These are phyloP conservation scores for Tuber indicum DNA, from an alignment of 495 filamentous ascomycete species.

Conservation along the genomic window DNA sequence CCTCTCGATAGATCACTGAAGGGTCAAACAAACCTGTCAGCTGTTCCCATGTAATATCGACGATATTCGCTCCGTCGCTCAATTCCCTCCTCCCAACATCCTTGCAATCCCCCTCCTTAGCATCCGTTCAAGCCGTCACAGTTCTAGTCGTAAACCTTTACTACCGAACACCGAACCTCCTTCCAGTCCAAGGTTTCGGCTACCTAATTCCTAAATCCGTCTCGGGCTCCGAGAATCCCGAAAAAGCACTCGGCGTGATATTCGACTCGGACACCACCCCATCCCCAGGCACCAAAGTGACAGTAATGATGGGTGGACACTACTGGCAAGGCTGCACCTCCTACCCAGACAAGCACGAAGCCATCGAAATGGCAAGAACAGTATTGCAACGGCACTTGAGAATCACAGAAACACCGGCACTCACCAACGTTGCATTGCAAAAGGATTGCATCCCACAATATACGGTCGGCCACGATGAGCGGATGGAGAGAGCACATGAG, in stretches of 20 bases:
- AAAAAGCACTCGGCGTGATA: constrained; percentile 78
- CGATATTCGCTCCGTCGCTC: constrained; percentile 51
- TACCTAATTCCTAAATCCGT: constrained; percentile 77
- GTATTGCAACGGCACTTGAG: constrained; percentile 67
- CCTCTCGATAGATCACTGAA: constrained; percentile 12
- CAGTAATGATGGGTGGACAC: constrained; percentile 92
- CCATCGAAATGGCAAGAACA: constrained; percentile 58
- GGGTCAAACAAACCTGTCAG: constrained; percentile 14
- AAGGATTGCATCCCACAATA: constrained; percentile 86
- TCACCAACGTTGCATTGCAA: constrained; percentile 58
- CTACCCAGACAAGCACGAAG: constrained; percentile 54
- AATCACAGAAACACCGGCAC: constrained; percentile 54
- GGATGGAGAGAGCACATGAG: constrained; percentile 55
- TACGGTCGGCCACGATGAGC: constrained; percentile 61
- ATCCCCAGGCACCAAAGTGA: constrained; percentile 68
- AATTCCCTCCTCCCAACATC: constrained; percentile 44
- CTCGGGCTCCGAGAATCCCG: constrained; percentile 66
- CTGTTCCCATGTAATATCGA: constrained; percentile 65
- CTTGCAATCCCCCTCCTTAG: constrained; percentile 43
- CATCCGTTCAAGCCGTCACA: constrained; percentile 59
- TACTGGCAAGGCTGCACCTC: constrained; percentile 63
- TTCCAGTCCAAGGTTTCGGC: constrained; percentile 69
- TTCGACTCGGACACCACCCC: constrained; percentile 69
- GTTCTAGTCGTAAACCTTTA: constrained; percentile 91
- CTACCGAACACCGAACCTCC: constrained; percentile 58